These are phyloP conservation scores for Kalanchoe fedtschenkoi DNA, from an alignment of 164 flowering plant genomes.

Conservation along the genomic window DNA sequence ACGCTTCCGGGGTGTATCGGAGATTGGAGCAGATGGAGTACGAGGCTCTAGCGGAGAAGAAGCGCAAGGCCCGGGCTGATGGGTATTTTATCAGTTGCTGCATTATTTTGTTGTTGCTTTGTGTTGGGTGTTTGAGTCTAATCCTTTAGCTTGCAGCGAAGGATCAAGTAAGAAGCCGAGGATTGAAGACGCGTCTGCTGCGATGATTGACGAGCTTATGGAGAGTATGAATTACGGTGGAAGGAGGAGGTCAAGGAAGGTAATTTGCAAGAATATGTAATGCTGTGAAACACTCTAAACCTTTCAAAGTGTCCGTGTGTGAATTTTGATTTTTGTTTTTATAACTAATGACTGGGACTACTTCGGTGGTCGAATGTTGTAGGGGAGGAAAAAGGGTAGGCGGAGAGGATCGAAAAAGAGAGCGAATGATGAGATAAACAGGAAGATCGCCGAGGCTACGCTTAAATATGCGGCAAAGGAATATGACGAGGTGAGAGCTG, in stretches of 20 bases:
- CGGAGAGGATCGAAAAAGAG: neutral
- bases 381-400: neutral
- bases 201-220: conserved; percentile 5
- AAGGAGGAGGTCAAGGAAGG: conserved; percentile 4
- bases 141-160: neutral
- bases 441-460: neutral
- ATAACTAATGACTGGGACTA: too few relatives aligned
- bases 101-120: neutral
- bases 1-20: neutral
- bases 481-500: neutral
- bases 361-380: neutral
- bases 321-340: too few relatives aligned
- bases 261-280: neutral
- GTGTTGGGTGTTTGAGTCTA: neutral
- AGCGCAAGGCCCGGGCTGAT: neutral
- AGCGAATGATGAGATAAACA: neutral
- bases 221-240: neutral
- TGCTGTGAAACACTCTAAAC: too few relatives aligned
- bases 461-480: neutral
- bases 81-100: neutral
- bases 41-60: neutral
- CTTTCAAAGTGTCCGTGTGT: too few relatives aligned
- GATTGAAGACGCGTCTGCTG: conserved; percentile 1
- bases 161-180: neutral
- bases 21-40: conserved; percentile 1